phyloP scores from a whole-genome alignment of 345 rosid species.

The Erucastrum elatum region DNA sequence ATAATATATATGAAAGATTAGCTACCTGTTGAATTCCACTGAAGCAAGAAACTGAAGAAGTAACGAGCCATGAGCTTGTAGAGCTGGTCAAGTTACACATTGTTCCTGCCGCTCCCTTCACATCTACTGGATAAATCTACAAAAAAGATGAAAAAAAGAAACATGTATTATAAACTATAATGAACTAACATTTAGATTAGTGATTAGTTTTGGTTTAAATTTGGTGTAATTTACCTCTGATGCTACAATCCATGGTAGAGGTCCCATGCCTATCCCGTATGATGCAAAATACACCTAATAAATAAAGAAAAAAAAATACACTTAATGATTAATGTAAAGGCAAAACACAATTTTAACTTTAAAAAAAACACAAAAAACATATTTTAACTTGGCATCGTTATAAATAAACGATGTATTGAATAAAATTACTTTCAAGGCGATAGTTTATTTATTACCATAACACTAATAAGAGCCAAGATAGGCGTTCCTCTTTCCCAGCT shows the following conservation, averaged over 20 bases:
- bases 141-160: background rate
- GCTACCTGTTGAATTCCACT: constrained; percentile 56
- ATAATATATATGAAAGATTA: background rate
- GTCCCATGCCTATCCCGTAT: constrained; percentile 44
- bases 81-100: constrained; percentile 45
- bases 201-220: background rate
- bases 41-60: constrained; percentile 46
- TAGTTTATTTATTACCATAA: constrained; percentile 12
- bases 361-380: no score
- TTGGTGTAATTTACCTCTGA: constrained; percentile 33
- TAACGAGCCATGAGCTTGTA: constrained; percentile 51
- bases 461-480: constrained; percentile 28
- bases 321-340: no score
- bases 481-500: constrained; percentile 35
- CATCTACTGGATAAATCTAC: constrained; percentile 55
- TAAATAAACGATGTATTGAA: no score
- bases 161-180: no score
- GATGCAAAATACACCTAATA: constrained; percentile 36
- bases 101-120: constrained; percentile 62
- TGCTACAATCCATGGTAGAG: constrained; percentile 45
- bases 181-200: background rate
- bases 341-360: no score
- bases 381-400: background rate
- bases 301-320: background rate
- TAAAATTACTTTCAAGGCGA: background rate